Percentiles rank a stretch among this genome's conserved stretches.
These are phyloP conservation scores for Blastobotrys buckinghamii DNA, from an alignment of 1,139 yeast species.

Conservation along the genomic window DNA sequence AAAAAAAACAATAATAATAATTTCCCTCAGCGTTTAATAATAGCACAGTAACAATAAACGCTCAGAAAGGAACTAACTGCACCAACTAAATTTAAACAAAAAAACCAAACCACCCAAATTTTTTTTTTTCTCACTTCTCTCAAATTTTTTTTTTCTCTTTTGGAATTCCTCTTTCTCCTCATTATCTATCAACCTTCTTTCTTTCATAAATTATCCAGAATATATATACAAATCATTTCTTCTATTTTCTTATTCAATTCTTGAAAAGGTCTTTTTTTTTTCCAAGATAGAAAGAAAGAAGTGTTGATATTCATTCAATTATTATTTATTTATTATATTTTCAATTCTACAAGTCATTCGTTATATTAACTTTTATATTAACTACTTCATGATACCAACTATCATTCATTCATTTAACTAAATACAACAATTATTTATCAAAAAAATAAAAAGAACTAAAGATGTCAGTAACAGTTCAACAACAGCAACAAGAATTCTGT, in stretches of 20 bases:
- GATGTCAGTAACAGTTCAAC: neutral
- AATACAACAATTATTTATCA: neutral
- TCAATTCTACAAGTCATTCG: neutral
- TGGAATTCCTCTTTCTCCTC: neutral
- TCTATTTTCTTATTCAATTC: too few relatives aligned
- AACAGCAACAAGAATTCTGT: conserved; percentile 3
- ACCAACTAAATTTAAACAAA: too few relatives aligned
- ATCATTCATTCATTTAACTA: neutral
- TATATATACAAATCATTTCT: too few relatives aligned
- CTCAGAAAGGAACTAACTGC: too few relatives aligned
- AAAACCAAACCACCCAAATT: neutral
- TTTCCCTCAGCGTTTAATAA: too few relatives aligned
- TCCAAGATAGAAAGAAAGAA: too few relatives aligned
- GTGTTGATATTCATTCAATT: neutral
- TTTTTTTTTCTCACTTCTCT: neutral
- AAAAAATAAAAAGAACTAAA: neutral
- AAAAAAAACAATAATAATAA: too few relatives aligned
- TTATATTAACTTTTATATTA: too few relatives aligned
- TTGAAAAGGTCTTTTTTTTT: too few relatives aligned
- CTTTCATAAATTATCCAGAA: neutral
- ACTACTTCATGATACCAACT: neutral
- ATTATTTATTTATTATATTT: neutral
- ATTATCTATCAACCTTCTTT: neutral
- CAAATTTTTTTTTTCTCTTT: neutral
- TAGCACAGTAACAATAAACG: too few relatives aligned